Evolutionary conservation across 441 rosid species (phyloP), one percentile per base, ranked within the genome.

Genomic region (Biscutella laevigata): DNA sequence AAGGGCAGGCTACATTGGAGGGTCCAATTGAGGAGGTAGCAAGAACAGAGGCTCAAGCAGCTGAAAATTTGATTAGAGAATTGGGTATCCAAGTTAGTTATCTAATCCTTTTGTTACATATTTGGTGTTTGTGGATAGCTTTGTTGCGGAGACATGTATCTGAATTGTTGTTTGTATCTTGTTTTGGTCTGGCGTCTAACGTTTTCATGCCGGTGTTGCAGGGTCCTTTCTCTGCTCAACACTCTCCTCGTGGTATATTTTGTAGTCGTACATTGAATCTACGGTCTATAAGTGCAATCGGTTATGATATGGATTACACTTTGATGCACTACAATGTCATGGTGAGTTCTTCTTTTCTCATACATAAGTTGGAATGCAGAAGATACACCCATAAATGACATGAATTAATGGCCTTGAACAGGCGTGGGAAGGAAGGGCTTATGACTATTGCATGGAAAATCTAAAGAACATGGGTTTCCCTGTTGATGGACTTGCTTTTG

Each of bases 371-470:
- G 42, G 35, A 15, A 28, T 20, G 21, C 42, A 34, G 10, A 16
- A 22, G 15, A 24, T 32, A n/a, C n/a, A 33, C 4, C 15, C 8
- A 2, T 35, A 22, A 1, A 1, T 68, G 57, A 44, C 21, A 17
- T 10, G 15, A 5, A 29, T 55, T 48, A 30, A 19, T 61, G 35
- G 39, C 45, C 41, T 52, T 57, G 54, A 47, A 53, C 74, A 91
- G 96, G 95, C 98, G 59, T 91, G 98, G 98, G 98, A 91, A 83
- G 98, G 98, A 30, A 78, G 82, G 39, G 98, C 98, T 46, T 91
- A 91, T 55, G 98, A 91, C 61, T 88, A 91, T 70, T 88, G 98
- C 71, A 72, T 88, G 98, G 89, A 77, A 21, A 91, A 91, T 76
- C 73, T 91, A 9, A 73, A 50, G 69, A 76, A 66, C 66, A 66